Evolutionary conservation across 2,329 filamentous ascomycete species (phyloP), one percentile per base, ranked within the genome.

Genomic region (Phaeosphaeria sp.): DNA sequence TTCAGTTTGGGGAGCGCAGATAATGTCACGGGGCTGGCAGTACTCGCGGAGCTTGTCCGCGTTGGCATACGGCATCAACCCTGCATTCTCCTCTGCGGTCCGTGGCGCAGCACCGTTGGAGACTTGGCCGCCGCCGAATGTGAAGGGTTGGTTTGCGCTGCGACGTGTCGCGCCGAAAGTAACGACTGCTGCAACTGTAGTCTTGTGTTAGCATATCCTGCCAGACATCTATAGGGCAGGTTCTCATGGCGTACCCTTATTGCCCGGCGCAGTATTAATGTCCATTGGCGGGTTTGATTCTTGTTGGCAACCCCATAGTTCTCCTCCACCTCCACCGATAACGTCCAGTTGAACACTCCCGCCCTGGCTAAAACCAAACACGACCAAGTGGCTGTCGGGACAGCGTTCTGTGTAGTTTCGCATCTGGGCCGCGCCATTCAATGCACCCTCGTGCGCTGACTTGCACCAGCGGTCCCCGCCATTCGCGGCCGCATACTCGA

Each of bases 1-100:
- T 8, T 62, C 44, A 13, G 63, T 64, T 6, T 84, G 85, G 0
- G 68, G 66, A 68, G 85, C 89, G 79, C 87, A 89, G 72, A 87
- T 89, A 0, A 86, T 86, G 59, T 89, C 87, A 2, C 82, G 67
- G 3, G 82, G 77, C 64, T 89, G 87, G 70, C 87, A 89, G 79
- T 89, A 89, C 7, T 85, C 86, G 74, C 87, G 79, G 57, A 89
- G 83, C 63, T 83, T 84, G 8, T 69, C 72, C 2, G 83, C 81
- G 24, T 71, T 60, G 22, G 56, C 63, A 42, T 68, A 71, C 17
- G 65, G 65, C 49, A 67, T 56, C 17, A 69, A 55, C n/a, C 64
- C 66, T 11, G 65, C 64, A 33, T 63, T 61, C 52, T 71, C 53
- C 45, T 66, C 56, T 4, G 59, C 56, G 8, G 66, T 62, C 33